These are phyloP conservation scores for Moniliophthora roreri DNA, from an alignment of 1,284 basidiomycete genomes.

Conservation along the genomic window DNA sequence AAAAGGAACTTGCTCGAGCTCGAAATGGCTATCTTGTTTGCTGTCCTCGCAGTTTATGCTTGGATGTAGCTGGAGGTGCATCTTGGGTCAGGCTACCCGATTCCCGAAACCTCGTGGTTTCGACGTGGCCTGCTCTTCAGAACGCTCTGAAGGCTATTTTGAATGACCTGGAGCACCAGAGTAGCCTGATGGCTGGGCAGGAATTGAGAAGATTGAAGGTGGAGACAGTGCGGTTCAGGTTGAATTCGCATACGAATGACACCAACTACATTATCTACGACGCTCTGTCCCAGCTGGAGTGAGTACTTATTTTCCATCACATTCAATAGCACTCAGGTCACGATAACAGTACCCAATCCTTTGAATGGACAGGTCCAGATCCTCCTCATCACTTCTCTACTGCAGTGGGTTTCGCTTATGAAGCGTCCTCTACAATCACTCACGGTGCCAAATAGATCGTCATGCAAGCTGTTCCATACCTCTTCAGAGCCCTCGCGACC, in stretches of 20 bases:
- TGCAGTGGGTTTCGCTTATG: constrained; percentile 39
- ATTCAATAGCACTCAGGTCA: background rate
- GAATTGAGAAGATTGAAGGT: constrained; percentile 25
- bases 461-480: constrained; percentile 2
- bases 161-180: constrained; percentile 2
- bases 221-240: constrained; percentile 35
- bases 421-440: background rate
- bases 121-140: constrained; percentile 29
- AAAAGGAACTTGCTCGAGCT: too few species aligned
- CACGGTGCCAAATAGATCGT: constrained; percentile 3
- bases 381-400: constrained; percentile 60
- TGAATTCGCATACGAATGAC: constrained; percentile 44
- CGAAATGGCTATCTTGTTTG: constrained; percentile 20
- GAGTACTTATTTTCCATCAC: constrained; percentile 20
- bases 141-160: constrained; percentile 18
- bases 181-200: constrained; percentile 14
- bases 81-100: constrained; percentile 8
- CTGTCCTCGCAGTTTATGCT: constrained; percentile 23
- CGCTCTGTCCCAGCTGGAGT: constrained; percentile 42
- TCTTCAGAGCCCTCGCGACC: constrained; percentile 30
- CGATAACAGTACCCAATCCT: constrained; percentile 43
- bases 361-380: constrained; percentile 58
- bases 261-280: constrained; percentile 34
- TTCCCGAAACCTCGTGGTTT: constrained; percentile 6
- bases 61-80: constrained; percentile 30